Evolutionary conservation across 148 eudicot genomes (phyloP), one percentile per base, ranked within the genome.

Genomic region (Limonium bicolor): DNA sequence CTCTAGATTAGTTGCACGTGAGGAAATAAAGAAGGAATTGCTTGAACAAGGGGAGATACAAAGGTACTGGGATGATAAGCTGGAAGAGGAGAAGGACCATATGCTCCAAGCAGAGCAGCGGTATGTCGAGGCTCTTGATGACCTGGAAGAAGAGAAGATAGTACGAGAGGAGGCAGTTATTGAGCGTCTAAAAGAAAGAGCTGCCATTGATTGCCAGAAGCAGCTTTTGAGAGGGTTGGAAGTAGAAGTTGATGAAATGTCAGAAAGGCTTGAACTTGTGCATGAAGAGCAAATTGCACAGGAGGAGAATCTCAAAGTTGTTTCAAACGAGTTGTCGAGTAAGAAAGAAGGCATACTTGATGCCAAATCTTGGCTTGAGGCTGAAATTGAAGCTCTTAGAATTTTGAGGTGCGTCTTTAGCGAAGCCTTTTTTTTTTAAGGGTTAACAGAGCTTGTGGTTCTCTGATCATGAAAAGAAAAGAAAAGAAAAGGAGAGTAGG

Each of bases 341-440:
- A 77, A 75, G 66, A 60, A 57, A 48, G 95, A 84, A 62, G 78
- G 67, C 16, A 23, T 76, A 27, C 64, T 72, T 63, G 87, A 80
- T 62, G 62, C 62, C 22, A 90, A 80, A 54, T 72, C 97, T 29
- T 38, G 85, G 61, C 65, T 90, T 34, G 82, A 80, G 63, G 82
- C 95, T 54, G 95, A 90, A 71, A 60, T 77, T 46, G 97, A 90
- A 73, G 86, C 94, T 41, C 62, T 90, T 39, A 79, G 78, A 37
- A 84, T 80, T 60, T 66, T 90, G 46, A 84, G 95, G 97, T 84
- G 72, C 30, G 3, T 17, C 12, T 59, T 43, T 31, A 26, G 15
- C 31, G 8, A 29, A 4, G 23, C 26, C 9, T 14, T 18, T 18
- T 31, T 16, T 15, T 32, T 3, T 31, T 19, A 30, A 19, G 2